phyloP scores from a whole-genome alignment of 139 green algal genomes.

The Chlamydomonas applanata region DNA sequence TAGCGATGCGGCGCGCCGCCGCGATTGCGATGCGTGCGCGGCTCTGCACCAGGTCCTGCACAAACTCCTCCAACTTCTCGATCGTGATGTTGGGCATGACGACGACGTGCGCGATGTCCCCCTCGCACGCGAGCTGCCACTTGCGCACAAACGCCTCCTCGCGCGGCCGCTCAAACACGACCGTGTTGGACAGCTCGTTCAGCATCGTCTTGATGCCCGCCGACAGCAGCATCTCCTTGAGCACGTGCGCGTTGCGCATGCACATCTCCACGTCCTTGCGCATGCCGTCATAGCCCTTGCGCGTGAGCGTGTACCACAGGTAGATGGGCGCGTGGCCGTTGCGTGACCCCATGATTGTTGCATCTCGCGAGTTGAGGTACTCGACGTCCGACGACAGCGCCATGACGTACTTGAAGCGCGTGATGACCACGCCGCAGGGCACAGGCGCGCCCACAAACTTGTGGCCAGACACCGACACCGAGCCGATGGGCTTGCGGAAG shows the following conservation, averaged over 20 bases:
- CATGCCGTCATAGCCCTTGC: conserved; percentile 87
- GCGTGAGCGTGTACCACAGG: conserved; percentile 94
- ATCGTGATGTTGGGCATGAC: conserved; percentile 96
- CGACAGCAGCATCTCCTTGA: conserved; percentile 76
- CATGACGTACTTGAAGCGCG: conserved; percentile 42
- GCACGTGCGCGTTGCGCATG: conserved; percentile 86
- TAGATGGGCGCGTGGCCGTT: conserved; percentile 97
- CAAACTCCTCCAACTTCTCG: conserved; percentile 90
- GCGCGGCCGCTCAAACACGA: conserved; percentile 90
- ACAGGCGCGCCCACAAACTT: conserved; percentile 96
- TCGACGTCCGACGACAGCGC: conserved; percentile 17
- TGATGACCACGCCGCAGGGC: conserved; percentile 91
- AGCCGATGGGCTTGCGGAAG: conserved; percentile 96
- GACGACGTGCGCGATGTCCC: conserved; percentile 93
- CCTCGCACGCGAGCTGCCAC: conserved; percentile 96
- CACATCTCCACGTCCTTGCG: conserved; percentile 89
- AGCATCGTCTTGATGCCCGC: conserved; percentile 86
- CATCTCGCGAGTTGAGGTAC: conserved; percentile 90
- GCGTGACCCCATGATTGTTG: conserved; percentile 95
- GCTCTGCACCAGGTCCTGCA: conserved; percentile 62
- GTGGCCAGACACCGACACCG: conserved; percentile 87
- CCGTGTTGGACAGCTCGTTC: conserved; percentile 89
- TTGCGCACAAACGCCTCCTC: conserved; percentile 89
- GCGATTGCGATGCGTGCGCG: conserved; percentile 46
- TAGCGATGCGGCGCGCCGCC: conserved; percentile 32